These are phyloP conservation scores for Oryza officinalis DNA, from an alignment of 176 grass and related monocot genomes.

Conservation along the genomic window DNA sequence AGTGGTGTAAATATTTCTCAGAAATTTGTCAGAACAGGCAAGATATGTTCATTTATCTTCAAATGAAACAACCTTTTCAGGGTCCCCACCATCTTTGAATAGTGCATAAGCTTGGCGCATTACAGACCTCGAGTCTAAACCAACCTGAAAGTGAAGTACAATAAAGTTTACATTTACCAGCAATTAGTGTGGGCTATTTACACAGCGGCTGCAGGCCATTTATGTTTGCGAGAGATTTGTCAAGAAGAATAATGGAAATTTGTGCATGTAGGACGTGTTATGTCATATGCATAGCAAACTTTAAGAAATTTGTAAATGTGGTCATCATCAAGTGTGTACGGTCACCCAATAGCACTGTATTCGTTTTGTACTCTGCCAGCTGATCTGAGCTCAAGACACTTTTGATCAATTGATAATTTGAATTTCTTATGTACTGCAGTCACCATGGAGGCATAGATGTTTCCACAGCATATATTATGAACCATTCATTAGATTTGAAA, in stretches of 20 bases:
- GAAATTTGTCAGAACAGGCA: background rate
- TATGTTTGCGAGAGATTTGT: background rate
- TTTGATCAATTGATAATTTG: too few relatives aligned
- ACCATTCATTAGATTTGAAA: background rate
- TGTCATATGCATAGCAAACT: background rate
- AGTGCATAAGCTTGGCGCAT: constrained; percentile 68
- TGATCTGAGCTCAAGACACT: background rate
- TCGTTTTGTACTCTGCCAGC: background rate
- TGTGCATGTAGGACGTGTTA: background rate
- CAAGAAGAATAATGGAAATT: background rate
- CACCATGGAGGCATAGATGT: background rate
- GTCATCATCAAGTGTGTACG: background rate
- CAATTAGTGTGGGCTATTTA: too few relatives aligned
- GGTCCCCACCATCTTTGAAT: constrained; percentile 79
- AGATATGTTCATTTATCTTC: background rate
- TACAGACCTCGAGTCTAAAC: constrained; percentile 69
- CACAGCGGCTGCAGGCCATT: background rate
- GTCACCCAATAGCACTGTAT: background rate
- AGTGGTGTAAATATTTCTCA: background rate
- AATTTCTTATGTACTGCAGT: background rate
- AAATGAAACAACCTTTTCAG: constrained; percentile 70
- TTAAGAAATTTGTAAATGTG: background rate
- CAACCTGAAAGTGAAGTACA: constrained; percentile 54
- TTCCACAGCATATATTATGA: background rate
- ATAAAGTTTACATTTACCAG: background rate